Base-by-base conservation (phyloP, 2,329 filamentous ascomycete genomes). In the Shiraia bambusicola region DNA sequence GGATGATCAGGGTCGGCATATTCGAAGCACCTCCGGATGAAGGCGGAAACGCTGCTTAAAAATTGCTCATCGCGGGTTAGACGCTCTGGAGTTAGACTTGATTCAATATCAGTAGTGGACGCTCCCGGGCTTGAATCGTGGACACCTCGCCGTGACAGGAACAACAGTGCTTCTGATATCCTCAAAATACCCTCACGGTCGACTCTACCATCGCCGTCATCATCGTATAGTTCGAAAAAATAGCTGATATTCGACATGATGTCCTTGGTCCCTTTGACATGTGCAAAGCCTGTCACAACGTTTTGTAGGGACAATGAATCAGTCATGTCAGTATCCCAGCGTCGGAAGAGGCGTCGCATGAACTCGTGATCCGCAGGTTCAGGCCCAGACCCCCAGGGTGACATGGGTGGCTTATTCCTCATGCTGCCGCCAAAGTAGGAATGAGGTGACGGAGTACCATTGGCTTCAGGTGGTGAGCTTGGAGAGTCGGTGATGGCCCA, bases 221-320 rank as follows among this genome's bases (percentile, higher is more conserved):
- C 92, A 63, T 98, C 93, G 66, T 97, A 96, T 0, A 98, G 80
- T 60, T 96, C 88, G 58, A 98, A 98, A 69, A 98, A 97, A 70
- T 97, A 97, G 46, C 84, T 93, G 61, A 98, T 97, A 44, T 88
- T 93, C 22, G 88, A 88, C 92, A 98, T 96, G 53, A 98, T 96
- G 68, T 98, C 93, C 33, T 86, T 84, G 40, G 87, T 90, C 7
- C 93, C 92, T 67, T 95, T 97, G 61, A 98, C 88, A 11, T 87
- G 83, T 2, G 92, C 91, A 32, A 98, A 76, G 0, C 93, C 93
- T 13, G 86, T 86, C 4, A 97, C 93, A 2, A 98, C 89, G 56
- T 97, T 88, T 61, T 95, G 90, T 35, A 98, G 73, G 13, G 84
- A 94, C 49, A 98, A 72, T 1, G 85, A 83, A n/a, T 84, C 85